These are phyloP conservation scores for Phytopythium montanum DNA, from an alignment of 352 stramenopile genomes.

Conservation along the genomic window DNA sequence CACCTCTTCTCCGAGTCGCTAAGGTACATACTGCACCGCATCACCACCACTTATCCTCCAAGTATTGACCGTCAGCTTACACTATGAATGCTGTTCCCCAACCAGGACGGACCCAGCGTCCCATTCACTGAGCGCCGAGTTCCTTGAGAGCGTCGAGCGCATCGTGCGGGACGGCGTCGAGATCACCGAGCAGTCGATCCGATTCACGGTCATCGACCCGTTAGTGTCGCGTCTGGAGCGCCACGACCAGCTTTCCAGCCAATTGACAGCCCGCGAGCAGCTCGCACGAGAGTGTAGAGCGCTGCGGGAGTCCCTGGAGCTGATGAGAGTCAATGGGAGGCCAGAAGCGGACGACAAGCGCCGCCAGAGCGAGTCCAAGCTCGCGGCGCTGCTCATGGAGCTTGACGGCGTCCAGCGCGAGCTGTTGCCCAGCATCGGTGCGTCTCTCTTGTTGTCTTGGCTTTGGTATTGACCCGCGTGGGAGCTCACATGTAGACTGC, in stretches of 20 bases:
- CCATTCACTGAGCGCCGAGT: conserved; percentile 38
- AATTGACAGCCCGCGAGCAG: conserved; percentile 29
- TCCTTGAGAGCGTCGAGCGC: conserved; percentile 41
- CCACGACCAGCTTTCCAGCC: conserved; percentile 36
- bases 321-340: conserved; percentile 23
- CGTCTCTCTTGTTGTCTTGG: background rate
- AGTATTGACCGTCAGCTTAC: background rate
- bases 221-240: conserved; percentile 46
- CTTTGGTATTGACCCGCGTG: too few relatives aligned
- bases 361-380: conserved; percentile 24
- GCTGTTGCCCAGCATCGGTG: conserved; percentile 42
- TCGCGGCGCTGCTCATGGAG: conserved; percentile 37
- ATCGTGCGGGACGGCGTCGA: conserved; percentile 56
- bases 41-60: background rate
- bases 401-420: conserved; percentile 32
- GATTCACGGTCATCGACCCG: conserved; percentile 73
- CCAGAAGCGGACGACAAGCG: conserved; percentile 44
- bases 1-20: conserved; percentile 57
- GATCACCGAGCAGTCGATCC: conserved; percentile 71
- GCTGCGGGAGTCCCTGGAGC: conserved; percentile 22
- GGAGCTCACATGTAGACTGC: too few relatives aligned
- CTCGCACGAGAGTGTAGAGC: conserved; percentile 15
- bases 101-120: conserved; percentile 21
- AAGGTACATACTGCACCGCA: conserved; percentile 21
- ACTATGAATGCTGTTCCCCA: background rate